Conservation (phyloP, 2,329 filamentous ascomycete species). For the Aspergillus sp. region DNA sequence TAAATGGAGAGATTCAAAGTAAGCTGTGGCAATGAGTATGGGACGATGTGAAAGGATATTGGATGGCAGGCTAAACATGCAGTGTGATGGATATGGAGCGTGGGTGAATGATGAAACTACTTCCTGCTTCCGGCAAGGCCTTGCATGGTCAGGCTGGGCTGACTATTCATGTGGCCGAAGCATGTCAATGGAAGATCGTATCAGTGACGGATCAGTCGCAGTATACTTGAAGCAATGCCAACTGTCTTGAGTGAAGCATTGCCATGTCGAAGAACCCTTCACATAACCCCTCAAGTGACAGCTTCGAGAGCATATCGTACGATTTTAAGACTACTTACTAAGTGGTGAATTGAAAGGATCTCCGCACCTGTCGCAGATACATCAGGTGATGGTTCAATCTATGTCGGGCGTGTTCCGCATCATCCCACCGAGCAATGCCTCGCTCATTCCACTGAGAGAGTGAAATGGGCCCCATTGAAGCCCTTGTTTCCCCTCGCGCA, state of each 20-base stretch:
- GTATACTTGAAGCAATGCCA: too few species aligned
- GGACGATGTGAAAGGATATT: neutral
- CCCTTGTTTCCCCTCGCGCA: too few species aligned
- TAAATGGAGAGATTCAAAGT: too few species aligned
- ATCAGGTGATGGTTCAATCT: constrained; percentile 11
- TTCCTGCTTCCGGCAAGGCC: constrained; percentile 9
- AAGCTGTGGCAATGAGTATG: too few species aligned
- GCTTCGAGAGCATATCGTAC: too few species aligned
- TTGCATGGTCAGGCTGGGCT: constrained; percentile 8
- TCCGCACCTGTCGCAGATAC: constrained; percentile 11
- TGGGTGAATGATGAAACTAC: neutral
- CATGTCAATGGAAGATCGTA: neutral
- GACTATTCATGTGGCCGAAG: neutral
- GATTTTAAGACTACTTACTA: too few species aligned
- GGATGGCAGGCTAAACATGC: neutral
- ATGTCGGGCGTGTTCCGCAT: neutral
- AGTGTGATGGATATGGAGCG: too few species aligned
- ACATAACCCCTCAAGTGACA: too few species aligned
- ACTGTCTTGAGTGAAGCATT: too few species aligned
- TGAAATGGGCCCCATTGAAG: neutral
- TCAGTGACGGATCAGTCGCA: too few species aligned
- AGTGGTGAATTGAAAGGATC: constrained; percentile 11
- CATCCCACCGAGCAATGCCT: neutral
- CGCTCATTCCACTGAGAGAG: too few species aligned
- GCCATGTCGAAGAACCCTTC: too few species aligned